A percentile compares a stretch with the other conserved stretches of the same genome.
These are phyloP conservation scores for Phyllosticta ampelicida DNA, from an alignment of 2,329 filamentous ascomycete species.

Conservation along the genomic window DNA sequence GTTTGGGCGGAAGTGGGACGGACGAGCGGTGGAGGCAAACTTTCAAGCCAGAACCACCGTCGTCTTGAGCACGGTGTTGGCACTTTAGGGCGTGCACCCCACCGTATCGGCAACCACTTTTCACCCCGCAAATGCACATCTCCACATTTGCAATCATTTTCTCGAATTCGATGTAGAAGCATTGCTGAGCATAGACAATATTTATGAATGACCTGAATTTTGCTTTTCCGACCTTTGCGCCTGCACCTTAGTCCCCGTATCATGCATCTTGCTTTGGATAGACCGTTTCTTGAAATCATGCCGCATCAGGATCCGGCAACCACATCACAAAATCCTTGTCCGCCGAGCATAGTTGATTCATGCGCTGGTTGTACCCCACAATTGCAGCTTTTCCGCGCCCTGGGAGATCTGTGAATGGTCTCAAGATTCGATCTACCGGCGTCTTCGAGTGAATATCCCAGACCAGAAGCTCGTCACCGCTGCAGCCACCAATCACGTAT, in stretches of 20 bases:
- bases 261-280: background rate
- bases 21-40: background rate
- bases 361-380: constrained; percentile 79
- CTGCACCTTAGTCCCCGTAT: background rate
- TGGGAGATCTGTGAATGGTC: constrained; percentile 53
- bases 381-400: constrained; percentile 58
- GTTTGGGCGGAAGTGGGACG: background rate
- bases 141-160: background rate
- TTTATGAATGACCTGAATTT: background rate
- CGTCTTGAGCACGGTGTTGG: background rate
- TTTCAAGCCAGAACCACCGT: background rate
- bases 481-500: constrained; percentile 73
- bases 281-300: background rate
- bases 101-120: constrained; percentile 1
- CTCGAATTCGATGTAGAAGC: background rate
- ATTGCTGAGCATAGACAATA: background rate
- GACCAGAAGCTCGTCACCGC: constrained; percentile 54
- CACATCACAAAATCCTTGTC: constrained; percentile 59
- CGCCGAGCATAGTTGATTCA: constrained; percentile 83
- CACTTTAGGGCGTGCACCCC: background rate
- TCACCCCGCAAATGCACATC: background rate
- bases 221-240: background rate
- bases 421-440: constrained; percentile 47
- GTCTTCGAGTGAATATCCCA: constrained; percentile 64
- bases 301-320: constrained; percentile 34